Base-by-base conservation (phyloP, 2,329 filamentous ascomycete species). In the Didymella keratinophila region DNA sequence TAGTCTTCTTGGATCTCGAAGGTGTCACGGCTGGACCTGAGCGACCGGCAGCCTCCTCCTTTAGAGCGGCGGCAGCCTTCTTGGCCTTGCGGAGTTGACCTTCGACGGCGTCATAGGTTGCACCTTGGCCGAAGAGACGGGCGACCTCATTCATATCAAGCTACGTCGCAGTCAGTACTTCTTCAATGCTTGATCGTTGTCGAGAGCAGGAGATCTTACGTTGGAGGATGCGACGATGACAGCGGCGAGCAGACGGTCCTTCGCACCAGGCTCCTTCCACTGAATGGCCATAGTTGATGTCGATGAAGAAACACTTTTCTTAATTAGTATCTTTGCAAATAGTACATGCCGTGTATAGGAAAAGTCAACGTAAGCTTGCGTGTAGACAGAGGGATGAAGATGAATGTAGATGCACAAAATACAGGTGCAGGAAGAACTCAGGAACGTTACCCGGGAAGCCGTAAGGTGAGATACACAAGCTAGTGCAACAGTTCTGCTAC, bases 91-190 rank as follows among this genome's bases (percentile, higher is more conserved):
- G 79, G 34, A 84, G 78, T 2, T 76, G 77, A 42, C 76, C 75
- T 59, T 84, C 79, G 23, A 85, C 77, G 0, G 81, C 72, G 58
- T 83, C 74, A 69, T 82, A 82, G 0, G 79, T 83, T 0, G 80
- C 79, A 0, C 77, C 79, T 8, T 75, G 63, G 1, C 80, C 81
- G 62, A 80, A 84, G 50, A 80, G 69, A 2, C 68, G 64, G 0
- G 82, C 82, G 23, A 83, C 78, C 3, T 73, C 69, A 2, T 65
- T 67, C 64, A 79, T 78, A 56, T 84, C 77, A 21, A 82, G 72
- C 82, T 85, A 55, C 43, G 23, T 2, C 4, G 27, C 2, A 4
- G 8, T 23, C 45, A 44, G 25, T 45, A 12, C 25, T 23, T 32
- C 8, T 18, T 37, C 3, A 47, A 21, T 25, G 51, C n/a, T 12